A percentile compares a stretch with the other conserved stretches of the same genome.
These are phyloP conservation scores for Typha latifolia DNA, from an alignment of 176 grass and related monocot species.

Conservation along the genomic window DNA sequence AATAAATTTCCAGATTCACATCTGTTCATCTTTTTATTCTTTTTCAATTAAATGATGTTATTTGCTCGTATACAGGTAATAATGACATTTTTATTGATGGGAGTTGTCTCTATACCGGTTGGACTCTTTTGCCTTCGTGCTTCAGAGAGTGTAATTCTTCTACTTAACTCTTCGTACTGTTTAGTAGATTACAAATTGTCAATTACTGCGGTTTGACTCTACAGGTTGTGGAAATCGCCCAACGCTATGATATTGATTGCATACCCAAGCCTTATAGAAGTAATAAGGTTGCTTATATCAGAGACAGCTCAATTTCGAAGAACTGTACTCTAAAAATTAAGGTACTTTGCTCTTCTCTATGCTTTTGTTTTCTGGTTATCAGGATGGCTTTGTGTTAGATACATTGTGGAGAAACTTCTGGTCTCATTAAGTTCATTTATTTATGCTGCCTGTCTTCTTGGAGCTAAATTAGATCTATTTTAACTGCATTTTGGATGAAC, in stretches of 20 bases:
- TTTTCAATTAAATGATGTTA: conserved; percentile 8
- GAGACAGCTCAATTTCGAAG: conserved; percentile 70
- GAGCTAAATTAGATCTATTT: too few relatives aligned
- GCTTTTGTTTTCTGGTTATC: neutral
- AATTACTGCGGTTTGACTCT: conserved; percentile 11
- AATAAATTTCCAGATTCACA: neutral
- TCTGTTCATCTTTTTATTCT: conserved; percentile 1
- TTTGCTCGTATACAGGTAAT: conserved; percentile 49
- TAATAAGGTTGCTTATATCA: conserved; percentile 73
- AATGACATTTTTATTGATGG: conserved; percentile 65
- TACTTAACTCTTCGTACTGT: neutral
- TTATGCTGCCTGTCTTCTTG: neutral
- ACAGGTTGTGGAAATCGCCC: conserved; percentile 68
- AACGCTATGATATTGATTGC: conserved; percentile 75
- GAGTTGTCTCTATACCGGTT: conserved; percentile 48
- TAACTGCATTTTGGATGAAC: too few relatives aligned
- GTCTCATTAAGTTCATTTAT: neutral
- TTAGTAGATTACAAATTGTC: conserved; percentile 15
- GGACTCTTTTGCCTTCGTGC: conserved; percentile 69
- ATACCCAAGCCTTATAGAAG: conserved; percentile 61
- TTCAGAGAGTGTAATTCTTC: conserved; percentile 62
- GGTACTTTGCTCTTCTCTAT: conserved; percentile 25
- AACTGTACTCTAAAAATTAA: conserved; percentile 60
- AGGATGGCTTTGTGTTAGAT: neutral
- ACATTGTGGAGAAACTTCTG: neutral